These are phyloP conservation scores for Pythium aquatile DNA, from an alignment of 352 stramenopile species.

Conservation along the genomic window DNA sequence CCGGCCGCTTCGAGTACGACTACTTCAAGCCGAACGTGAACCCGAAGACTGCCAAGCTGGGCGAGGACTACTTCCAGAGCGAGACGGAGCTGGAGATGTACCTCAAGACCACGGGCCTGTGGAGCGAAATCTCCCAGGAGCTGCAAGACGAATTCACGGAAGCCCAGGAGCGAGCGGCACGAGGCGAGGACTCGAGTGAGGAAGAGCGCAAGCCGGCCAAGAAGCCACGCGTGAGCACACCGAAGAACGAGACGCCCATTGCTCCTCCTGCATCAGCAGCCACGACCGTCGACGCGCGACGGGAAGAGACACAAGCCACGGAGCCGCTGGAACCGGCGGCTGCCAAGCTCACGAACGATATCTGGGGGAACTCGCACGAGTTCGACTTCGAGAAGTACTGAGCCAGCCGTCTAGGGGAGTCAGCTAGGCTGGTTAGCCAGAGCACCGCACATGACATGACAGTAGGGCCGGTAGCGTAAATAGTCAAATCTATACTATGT, in stretches of 20 bases:
- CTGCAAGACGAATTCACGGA: conserved; percentile 32
- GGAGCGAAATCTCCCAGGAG: conserved; percentile 53
- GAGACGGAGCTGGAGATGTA: conserved; percentile 60
- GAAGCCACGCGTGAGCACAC: conserved; percentile 27
- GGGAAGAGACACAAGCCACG: neutral
- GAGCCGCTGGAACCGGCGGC: conserved; percentile 42
- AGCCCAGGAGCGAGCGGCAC: conserved; percentile 1
- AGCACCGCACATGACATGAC: too few relatives aligned
- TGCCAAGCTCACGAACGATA: conserved; percentile 70
- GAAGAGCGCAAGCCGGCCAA: conserved; percentile 22
- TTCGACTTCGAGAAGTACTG: conserved; percentile 58
- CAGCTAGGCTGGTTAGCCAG: too few relatives aligned
- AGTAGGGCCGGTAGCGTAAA: conserved; percentile 4
- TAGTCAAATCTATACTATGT: conserved; percentile 6
- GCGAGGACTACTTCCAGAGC: conserved; percentile 82
- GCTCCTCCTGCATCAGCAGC: neutral
- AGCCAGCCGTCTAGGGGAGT: too few relatives aligned
- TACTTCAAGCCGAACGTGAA: conserved; percentile 76
- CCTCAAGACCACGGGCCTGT: conserved; percentile 60
- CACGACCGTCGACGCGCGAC: neutral
- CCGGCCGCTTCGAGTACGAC: conserved; percentile 79
- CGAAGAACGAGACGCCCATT: neutral
- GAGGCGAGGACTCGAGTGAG: neutral
- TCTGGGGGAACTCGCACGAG: conserved; percentile 79
- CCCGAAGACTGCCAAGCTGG: conserved; percentile 42